Evolutionary conservation across 2,329 filamentous ascomycete species (phyloP), one percentile per base, ranked within the genome.

Genomic region (Penicillium sp.): DNA sequence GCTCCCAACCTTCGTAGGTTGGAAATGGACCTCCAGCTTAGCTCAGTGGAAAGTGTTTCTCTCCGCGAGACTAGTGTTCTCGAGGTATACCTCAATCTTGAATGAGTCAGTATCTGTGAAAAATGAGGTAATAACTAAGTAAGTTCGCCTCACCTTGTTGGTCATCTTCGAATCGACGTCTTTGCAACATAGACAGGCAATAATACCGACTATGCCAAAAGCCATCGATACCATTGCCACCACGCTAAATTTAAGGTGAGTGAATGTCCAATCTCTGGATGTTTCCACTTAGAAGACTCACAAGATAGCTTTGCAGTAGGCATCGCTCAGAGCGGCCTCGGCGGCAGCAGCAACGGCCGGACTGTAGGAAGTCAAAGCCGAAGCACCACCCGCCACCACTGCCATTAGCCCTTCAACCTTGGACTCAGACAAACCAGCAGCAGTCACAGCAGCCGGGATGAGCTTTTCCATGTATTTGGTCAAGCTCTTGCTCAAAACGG

Each of bases 401-500:
- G 63, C 54, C 23, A 76, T 58, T 11, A 77, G 56, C 8, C 63
- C 65, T 4, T 65, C 26, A 1, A 75, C 66, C 22, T 68, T 63
- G 2, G 62, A 63, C 31, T 66, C 62, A 1, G 69, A 56, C 0
- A 76, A 61, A n/a, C 75, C 74, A 2, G 75, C 75, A 0, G 60
- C 65, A 2, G 65, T 66, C 12, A 65, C 75, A 0, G 75, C 75
- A 1, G 61, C 41, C 2, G 74, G 71, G 14, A 77, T 69, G 6
- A 73, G 65, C 12, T 63, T 62, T 6, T 58, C 59, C 6, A 69
- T 70, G 48, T 68, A 65, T 12, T 69, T 67, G 8, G 58, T 59
- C 20, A 73, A 64, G 2, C 66, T 68, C 49, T 77, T 79, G 49
- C 68, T 74, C 31, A 75, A 65, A 49, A 79, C 75, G 4, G 76